Percentiles rank a stretch among this genome's conserved stretches.
Evolutionary conservation across 441 rosid species (phyloP).

Genomic region (Flueggea neowawraea): DNA sequence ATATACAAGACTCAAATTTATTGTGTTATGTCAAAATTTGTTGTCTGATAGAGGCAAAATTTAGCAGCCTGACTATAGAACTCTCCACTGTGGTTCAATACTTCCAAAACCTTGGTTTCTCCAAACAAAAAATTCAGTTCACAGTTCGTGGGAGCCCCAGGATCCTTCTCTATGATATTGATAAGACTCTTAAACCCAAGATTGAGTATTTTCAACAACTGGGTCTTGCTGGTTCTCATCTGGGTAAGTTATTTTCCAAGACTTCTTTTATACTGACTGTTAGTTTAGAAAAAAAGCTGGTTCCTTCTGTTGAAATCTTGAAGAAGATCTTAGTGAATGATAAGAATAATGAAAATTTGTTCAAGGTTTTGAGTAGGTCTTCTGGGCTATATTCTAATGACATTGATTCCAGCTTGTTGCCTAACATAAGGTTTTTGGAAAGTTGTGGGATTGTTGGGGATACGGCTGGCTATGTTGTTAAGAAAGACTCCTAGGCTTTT

Average conservation of each 20-base stretch:
- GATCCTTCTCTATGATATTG: constrained; percentile 20
- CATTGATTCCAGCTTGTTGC: constrained; percentile 14
- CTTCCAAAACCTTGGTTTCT: constrained; percentile 24
- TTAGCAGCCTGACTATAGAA: too few species aligned
- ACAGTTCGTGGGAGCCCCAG: constrained; percentile 16
- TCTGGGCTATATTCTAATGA: constrained; percentile 14
- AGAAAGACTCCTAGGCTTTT: constrained; percentile 34
- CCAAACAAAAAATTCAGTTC: constrained; percentile 18
- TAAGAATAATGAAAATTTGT: constrained; percentile 22
- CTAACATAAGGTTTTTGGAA: constrained; percentile 26
- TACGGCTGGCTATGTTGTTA: constrained; percentile 28
- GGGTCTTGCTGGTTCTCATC: constrained; percentile 28
- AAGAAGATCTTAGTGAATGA: constrained; percentile 23
- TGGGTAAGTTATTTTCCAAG: constrained; percentile 24
- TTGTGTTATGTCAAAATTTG: too few species aligned
- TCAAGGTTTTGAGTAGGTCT: constrained; percentile 21
- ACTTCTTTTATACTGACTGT: constrained; percentile 13
- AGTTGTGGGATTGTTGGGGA: constrained; percentile 37
- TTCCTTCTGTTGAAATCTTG: constrained; percentile 27
- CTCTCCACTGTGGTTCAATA: constrained; percentile 13
- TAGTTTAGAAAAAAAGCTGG: constrained; percentile 33
- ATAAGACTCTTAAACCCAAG: constrained; percentile 23
- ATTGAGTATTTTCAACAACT: constrained; percentile 26
- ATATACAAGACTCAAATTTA: too few species aligned
- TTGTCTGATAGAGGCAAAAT: too few species aligned